Base-by-base conservation (phyloP, 2,329 filamentous ascomycete genomes). In the Colletotrichum camelliae region DNA sequence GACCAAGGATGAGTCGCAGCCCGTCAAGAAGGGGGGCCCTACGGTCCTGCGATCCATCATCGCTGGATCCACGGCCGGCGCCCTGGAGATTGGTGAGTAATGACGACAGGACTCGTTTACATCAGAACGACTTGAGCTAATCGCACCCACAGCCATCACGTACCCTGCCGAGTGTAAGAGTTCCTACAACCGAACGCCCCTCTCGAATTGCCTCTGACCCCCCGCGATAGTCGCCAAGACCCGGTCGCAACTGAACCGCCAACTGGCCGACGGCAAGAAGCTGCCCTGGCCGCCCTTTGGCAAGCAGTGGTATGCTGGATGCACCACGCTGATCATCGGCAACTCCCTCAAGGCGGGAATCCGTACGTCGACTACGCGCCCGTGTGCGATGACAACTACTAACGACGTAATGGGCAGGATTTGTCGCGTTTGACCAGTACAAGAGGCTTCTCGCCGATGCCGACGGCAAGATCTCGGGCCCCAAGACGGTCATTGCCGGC, bases 261-360 rank as follows among this genome's bases (percentile, higher is more conserved):
- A 93, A 80, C 89, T 98, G 81, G 89, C 94, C 65, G 93, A 94
- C 71, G 94, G 93, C 62, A 89, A 97, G 88, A 98, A 98, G 88
- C 91, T 98, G 35, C 96, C 96, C 69, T 98, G 95, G 94, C 97
- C 97, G 58, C 95, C 95, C 13, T 98, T 98, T 82, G 97, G 97
- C 65, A 89, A 87, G 80, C 95, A 98, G 85, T 99, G 97, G 97
- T 99, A 99, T 85, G 96, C 97, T 15, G 97, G 97, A 48, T 99
- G 97, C 87, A 98, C 97, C 62, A 98, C 97, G 33, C 87, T 98
- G 83, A 98, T 99, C 75, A 95, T 98, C 79, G 97, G 97, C 77
- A 99, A 99, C 87, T 97, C 96, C 69, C 90, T 97, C 83, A 99
- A 99, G 88, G 97, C 97, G 48, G 97, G 96, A 75, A 97, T 98